Conservation (phyloP, 768 basidiomycete genomes). For the Suillus discolor region DNA sequence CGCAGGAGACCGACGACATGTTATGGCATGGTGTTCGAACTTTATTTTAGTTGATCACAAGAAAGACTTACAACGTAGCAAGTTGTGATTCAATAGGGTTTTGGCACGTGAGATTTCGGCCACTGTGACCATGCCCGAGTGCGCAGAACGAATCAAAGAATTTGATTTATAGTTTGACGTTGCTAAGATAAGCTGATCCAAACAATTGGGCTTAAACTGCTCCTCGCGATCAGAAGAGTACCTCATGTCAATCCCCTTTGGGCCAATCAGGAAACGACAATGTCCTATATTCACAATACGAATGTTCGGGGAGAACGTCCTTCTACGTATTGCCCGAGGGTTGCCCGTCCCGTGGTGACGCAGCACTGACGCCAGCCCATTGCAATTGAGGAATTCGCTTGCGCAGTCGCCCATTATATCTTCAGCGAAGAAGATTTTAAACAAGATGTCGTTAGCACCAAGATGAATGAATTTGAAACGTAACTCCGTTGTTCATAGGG, state of each 20-base stretch:
- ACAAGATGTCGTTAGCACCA: background rate
- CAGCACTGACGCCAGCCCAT: background rate
- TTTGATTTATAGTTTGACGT: background rate
- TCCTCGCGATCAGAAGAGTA: background rate
- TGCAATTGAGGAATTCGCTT: too few relatives aligned
- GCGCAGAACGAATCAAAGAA: background rate
- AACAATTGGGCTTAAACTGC: background rate
- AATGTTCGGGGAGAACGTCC: background rate
- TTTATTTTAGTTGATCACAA: background rate
- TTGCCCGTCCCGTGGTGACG: slow-evolving; percentile 6
- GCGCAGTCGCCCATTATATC: too few relatives aligned
- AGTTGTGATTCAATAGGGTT: too few relatives aligned
- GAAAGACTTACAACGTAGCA: background rate
- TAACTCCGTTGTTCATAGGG: background rate
- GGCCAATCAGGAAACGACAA: background rate
- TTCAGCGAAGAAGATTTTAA: background rate
- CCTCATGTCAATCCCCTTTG: background rate
- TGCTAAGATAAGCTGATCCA: background rate
- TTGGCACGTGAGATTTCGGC: background rate
- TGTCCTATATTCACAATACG: background rate
- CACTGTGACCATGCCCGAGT: background rate
- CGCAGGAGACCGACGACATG: background rate
- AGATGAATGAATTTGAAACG: background rate
- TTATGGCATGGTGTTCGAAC: background rate
- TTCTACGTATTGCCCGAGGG: background rate